Evolutionary conservation across 176 grass and related monocot species (phyloP).

Genomic region (Saccharum spontaneum): DNA sequence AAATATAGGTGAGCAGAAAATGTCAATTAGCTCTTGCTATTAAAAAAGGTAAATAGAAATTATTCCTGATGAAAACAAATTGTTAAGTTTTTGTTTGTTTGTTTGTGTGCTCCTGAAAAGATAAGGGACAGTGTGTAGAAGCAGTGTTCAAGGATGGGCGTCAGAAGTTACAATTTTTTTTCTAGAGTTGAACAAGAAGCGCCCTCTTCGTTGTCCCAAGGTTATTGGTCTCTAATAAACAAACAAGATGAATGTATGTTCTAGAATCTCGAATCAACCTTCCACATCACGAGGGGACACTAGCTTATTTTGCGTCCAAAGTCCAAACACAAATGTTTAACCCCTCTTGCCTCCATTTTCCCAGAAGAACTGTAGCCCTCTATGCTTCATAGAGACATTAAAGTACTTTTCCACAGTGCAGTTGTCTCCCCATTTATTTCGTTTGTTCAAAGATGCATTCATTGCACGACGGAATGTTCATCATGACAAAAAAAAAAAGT

Average conservation of each 20-base stretch:
- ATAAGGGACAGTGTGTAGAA: background rate
- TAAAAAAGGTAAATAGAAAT: background rate
- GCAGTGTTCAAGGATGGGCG: background rate
- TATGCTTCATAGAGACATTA: background rate
- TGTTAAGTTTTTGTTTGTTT: background rate
- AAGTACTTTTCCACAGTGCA: slow-evolving; percentile 33
- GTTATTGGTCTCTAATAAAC: slow-evolving; percentile 7
- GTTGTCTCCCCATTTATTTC: background rate
- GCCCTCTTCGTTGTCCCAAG: slow-evolving; percentile 4
- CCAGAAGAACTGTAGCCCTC: slow-evolving; percentile 8
- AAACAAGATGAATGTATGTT: background rate
- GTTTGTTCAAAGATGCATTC: background rate
- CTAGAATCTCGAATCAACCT: slow-evolving; percentile 11
- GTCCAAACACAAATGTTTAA: slow-evolving; percentile 20
- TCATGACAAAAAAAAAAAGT: background rate
- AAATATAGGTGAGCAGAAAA: background rate
- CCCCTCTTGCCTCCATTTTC: background rate
- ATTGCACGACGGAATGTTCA: slow-evolving; percentile 38
- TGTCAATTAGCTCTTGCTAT: background rate
- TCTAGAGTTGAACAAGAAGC: background rate
- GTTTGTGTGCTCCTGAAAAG: background rate
- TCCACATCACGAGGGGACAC: slow-evolving; percentile 6
- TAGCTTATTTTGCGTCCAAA: slow-evolving; percentile 1
- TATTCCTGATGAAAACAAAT: background rate
- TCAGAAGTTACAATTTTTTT: background rate